Percentiles rank a stretch among this genome's conserved stretches.
phyloP scores from a whole-genome alignment of 2,329 filamentous ascomycete species.

The Huntiella decipiens region DNA sequence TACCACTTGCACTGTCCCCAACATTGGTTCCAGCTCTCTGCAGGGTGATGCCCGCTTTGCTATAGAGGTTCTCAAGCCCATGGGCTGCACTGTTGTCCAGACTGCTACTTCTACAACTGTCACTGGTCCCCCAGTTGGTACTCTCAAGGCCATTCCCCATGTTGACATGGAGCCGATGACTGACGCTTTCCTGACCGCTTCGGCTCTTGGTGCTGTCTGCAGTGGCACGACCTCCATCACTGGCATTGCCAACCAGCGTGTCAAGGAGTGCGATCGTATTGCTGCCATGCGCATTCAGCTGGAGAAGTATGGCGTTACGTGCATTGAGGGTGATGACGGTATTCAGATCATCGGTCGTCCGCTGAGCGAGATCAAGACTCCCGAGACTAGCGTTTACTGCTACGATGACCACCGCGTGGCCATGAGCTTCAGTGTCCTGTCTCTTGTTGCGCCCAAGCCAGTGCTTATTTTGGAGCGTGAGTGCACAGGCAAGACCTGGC shows the following conservation, averaged over 20 bases:
- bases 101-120: conserved; percentile 76
- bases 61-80: conserved; percentile 69
- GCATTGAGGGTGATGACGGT: conserved; percentile 82
- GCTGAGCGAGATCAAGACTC: conserved; percentile 29
- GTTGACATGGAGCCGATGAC: conserved; percentile 99
- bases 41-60: conserved; percentile 94
- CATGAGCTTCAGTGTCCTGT: conserved; percentile 92
- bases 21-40: conserved; percentile 79
- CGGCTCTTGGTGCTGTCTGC: conserved; percentile 78
- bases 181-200: conserved; percentile 90
- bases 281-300: conserved; percentile 88
- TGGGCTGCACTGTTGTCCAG: conserved; percentile 85
- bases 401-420: conserved; percentile 96
- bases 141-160: conserved; percentile 54
- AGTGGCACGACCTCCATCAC: conserved; percentile 68
- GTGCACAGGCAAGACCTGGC: conserved; percentile 95
- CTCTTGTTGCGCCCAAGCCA: conserved; percentile 48
- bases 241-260: conserved; percentile 91
- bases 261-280: conserved; percentile 97
- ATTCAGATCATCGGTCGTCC: conserved; percentile 49
- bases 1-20: conserved; percentile 86
- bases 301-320: conserved; percentile 77
- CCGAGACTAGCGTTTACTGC: conserved; percentile 58
- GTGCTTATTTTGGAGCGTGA: conserved; percentile 74
- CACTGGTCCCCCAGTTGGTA: conserved; percentile 60